phyloP scores from a whole-genome alignment of 768 basidiomycete species.

The Sarcodon aspratus region DNA sequence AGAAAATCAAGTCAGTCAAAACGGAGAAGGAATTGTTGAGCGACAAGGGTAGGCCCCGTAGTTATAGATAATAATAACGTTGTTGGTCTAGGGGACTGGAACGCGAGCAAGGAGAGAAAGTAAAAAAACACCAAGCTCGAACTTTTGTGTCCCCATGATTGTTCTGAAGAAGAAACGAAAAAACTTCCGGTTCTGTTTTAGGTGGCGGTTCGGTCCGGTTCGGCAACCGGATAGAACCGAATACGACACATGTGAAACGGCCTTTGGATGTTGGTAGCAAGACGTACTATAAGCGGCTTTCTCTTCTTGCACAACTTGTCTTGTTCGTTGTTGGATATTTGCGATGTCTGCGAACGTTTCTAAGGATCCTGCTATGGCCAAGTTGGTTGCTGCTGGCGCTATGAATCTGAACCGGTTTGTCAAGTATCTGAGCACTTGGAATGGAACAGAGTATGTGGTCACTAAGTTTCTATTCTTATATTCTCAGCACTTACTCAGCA shows the following conservation, averaged over 20 bases:
- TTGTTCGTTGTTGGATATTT: background rate
- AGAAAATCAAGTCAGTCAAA: too few relatives aligned
- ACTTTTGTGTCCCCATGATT: constrained; percentile 84
- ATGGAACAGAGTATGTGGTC: constrained; percentile 63
- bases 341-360: too few relatives aligned
- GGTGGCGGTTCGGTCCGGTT: constrained; percentile 1
- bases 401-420: constrained; percentile 62
- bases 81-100: constrained; percentile 71
- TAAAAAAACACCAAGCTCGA: constrained; percentile 73
- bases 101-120: constrained; percentile 89
- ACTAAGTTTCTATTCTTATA: constrained; percentile 19
- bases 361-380: constrained; percentile 56
- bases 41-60: too few relatives aligned
- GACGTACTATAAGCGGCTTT: constrained; percentile 1
- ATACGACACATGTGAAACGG: background rate
- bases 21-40: too few relatives aligned
- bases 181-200: constrained; percentile 13
- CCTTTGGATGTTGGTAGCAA: background rate
- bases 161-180: constrained; percentile 33
- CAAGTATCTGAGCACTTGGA: constrained; percentile 73
- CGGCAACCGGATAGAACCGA: constrained; percentile 1
- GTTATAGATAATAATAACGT: too few relatives aligned
- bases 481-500: constrained; percentile 1
- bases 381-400: constrained; percentile 49
- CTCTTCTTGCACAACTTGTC: background rate